phyloP scores from a whole-genome alignment of 495 filamentous ascomycete species.

The Penicillium desertorum region DNA sequence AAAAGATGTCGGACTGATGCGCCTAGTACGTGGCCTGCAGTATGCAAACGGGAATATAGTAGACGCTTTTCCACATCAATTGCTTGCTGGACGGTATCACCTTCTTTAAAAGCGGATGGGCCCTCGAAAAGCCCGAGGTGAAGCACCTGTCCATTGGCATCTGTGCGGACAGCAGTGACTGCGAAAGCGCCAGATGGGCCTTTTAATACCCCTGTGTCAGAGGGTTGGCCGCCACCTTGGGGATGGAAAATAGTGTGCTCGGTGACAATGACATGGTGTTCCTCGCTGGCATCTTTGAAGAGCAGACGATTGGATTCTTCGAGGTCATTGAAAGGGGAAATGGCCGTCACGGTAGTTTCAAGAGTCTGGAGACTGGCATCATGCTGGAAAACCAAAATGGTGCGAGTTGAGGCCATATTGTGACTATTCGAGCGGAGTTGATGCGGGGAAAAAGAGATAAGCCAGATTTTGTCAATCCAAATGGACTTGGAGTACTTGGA shows the following conservation, averaged over 20 bases:
- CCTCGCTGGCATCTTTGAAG: constrained; percentile 49
- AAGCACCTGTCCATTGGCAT: constrained; percentile 51
- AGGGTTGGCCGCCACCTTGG: constrained; percentile 66
- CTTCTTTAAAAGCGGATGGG: constrained; percentile 29
- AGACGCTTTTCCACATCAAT: constrained; percentile 55
- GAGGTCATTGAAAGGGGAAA: constrained; percentile 47
- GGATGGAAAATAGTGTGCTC: constrained; percentile 64
- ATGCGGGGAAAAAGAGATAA: neutral
- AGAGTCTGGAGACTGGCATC: constrained; percentile 49
- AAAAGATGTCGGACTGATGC: constrained; percentile 54
- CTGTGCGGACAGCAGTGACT: constrained; percentile 44
- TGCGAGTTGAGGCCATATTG: constrained; percentile 29
- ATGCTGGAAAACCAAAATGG: constrained; percentile 55
- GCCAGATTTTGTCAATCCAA: too few species aligned
- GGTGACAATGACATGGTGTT: constrained; percentile 54
- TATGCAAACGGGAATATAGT: constrained; percentile 61
- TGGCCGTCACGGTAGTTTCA: constrained; percentile 42
- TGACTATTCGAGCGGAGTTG: neutral
- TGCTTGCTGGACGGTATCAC: constrained; percentile 45
- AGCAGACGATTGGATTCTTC: constrained; percentile 46
- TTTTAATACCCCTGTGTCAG: constrained; percentile 56
- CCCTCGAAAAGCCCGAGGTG: constrained; percentile 55
- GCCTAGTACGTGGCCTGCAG: constrained; percentile 64
- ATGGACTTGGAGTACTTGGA: too few species aligned
- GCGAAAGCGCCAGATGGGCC: constrained; percentile 35